Evolutionary conservation across 495 filamentous ascomycete genomes (phyloP), one percentile per base, ranked within the genome.

Genomic region (Aspergillus asperescens): DNA sequence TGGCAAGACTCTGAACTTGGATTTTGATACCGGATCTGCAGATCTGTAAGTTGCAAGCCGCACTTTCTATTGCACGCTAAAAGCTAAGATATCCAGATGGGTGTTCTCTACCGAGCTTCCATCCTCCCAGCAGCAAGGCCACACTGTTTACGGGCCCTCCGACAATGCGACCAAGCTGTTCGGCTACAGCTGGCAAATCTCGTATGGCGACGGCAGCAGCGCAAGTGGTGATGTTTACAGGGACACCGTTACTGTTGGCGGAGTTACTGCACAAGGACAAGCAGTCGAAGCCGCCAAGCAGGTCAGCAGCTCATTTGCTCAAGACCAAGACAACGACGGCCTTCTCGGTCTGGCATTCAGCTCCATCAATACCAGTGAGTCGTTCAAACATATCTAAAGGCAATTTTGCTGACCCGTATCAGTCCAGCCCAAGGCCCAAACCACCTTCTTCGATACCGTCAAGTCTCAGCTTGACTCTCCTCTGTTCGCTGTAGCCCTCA

Each of bases 401-500:
- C 4, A 10, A 19, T 9, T 19, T 27, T 29, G 3, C 24, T 35
- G 19, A 18, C 38, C 10, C 7, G 6, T 24, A 19, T 28, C 22
- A 65, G 80, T 89, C 41, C 42, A 61, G 38, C 88, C 88, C n/a
- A 65, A 58, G 7, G 20, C 58, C 13, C 79, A 86, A 63, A 80
- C 75, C 44, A 91, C 87, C 10, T 90, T 83, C 68, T 89, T 90
- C 67, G 81, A 83, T 67, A 90, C 82, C 54, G 84, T 87, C 48
- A 75, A 80, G 58, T 48, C 66, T 4, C 64, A 62, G 16, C 77
- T 90, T 2, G 74, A 78, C 49, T 52, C 62, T n/a, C 83, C 82
- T 0, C 50, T 90, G 31, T 90, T 89, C 63, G 85, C 85, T 25
- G 83, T 79, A 12, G 74, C 81, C 45, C 70, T 92, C 52, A 86